Percentiles rank a stretch among this genome's conserved stretches.
Evolutionary conservation across 2,329 filamentous ascomycete species (phyloP).

Genomic region (Cytospora mali): DNA sequence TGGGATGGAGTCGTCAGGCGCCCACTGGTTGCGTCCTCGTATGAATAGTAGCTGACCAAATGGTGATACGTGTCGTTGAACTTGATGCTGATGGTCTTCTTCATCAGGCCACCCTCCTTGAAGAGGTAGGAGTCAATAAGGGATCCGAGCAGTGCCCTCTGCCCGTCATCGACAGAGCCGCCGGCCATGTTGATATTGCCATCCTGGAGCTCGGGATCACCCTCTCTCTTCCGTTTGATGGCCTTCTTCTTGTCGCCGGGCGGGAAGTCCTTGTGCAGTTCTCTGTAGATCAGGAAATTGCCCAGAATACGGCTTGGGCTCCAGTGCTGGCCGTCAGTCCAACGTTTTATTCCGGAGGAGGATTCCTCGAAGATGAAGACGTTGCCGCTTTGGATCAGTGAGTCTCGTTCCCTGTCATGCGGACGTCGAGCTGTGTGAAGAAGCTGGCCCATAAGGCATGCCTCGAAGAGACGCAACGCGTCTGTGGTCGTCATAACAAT

Average conservation of each 20-base stretch:
- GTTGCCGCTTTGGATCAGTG: slow-evolving; percentile 80
- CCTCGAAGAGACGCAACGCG: slow-evolving; percentile 79
- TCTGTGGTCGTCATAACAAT: slow-evolving; percentile 71
- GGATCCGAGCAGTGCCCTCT: slow-evolving; percentile 68
- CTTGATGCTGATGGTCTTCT: slow-evolving; percentile 88
- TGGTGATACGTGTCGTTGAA: slow-evolving; percentile 78
- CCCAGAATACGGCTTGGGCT: slow-evolving; percentile 84
- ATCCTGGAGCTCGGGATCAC: slow-evolving; percentile 37
- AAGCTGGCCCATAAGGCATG: slow-evolving; percentile 69
- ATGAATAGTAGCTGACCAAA: slow-evolving; percentile 84
- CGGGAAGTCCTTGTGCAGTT: slow-evolving; percentile 76
- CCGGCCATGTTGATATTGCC: slow-evolving; percentile 33
- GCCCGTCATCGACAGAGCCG: slow-evolving; percentile 34
- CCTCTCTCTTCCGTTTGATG: slow-evolving; percentile 65
- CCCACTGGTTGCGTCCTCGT: slow-evolving; percentile 74
- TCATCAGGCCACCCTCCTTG: slow-evolving; percentile 79
- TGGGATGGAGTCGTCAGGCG: slow-evolving; percentile 60
- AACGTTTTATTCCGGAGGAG: slow-evolving; percentile 87
- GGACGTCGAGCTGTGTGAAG: slow-evolving; percentile 80
- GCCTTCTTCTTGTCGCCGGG: slow-evolving; percentile 85
- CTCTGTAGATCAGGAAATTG: slow-evolving; percentile 84
- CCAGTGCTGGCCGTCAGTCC: slow-evolving; percentile 92
- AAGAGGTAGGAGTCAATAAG: slow-evolving; percentile 89
- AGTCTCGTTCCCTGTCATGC: slow-evolving; percentile 78
- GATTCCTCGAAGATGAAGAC: slow-evolving; percentile 93